Evolutionary conservation across 495 filamentous ascomycete genomes (phyloP), one percentile per base, ranked within the genome.

Genomic region (Annulohypoxylon stygium): DNA sequence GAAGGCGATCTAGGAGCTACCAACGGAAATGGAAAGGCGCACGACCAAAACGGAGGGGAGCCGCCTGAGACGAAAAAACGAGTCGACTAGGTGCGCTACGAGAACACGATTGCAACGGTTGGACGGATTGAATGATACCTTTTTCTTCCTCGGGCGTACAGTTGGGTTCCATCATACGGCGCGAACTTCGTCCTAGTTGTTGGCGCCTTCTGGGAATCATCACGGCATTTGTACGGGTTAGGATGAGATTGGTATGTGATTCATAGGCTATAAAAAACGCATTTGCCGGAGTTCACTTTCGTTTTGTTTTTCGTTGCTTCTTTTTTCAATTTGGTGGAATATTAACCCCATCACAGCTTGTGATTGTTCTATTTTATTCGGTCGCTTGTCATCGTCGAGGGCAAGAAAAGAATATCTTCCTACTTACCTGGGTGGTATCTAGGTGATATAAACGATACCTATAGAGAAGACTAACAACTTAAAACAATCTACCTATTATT

Each of bases 1-100:
- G 75, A 78, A 3, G 81, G 79, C 6, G 80, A 82, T 55, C 78
- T 84, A 37, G 80, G 81, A 30, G 36, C 50, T 63, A 65, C 58
- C 43, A 78, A 80, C 34, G 67, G 73, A 9, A 77, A 78, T 34
- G 67, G 73, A 7, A 77, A 78, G 55, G 41, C 53, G n/a, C 26
- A 41, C 16, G 75, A 75, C 23, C 78, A 74, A 50, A 77, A 78
- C 37, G 73, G 57, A 3, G 74, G 60, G 16, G 76, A 74, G 37
- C 45, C 65, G 58, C 53, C 48, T 39, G 69, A 75, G 9, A 43
- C 61, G 61, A 83, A 83, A 74, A 84, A 84, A 70, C 78, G 80
- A 43, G 73, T 79, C 43, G 82, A 84, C 64, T 83, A 66, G 79
- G 57, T 64, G 54, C 18, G 59, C 41, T 61, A 73, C 51, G 65